Evolutionary conservation across 345 rosid genomes (phyloP), one percentile per base, ranked within the genome.

Genomic region (Cardiospermum halicacabum): DNA sequence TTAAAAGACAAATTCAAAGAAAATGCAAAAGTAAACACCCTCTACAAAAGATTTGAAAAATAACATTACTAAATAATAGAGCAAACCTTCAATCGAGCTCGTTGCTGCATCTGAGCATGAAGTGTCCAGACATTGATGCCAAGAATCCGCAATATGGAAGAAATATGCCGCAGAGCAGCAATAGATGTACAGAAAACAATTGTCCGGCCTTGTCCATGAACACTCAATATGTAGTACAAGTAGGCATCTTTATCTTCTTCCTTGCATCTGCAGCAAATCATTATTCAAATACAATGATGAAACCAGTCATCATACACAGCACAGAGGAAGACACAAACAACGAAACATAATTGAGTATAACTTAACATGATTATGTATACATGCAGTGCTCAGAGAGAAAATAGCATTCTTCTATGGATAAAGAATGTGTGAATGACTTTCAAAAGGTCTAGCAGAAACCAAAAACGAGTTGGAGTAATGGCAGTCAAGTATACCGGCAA

Each of bases 131-230:
- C 82, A 64, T 80, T 72, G 54, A 89, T 28, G 76, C 91, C 87
- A 74, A 94, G 97, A 79, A 87, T 81, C 58, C 82, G 82, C 76
- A 91, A 71, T 28, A 87, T 59, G 51, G 96, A 82, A 78, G 91
- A 83, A 69, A 85, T 78, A 68, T 94, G 95, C 40, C 96, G 93
- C 79, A 91, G 72, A 74, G 96, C 97, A 54, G 95, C 96, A 78
- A 94, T 87, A 53, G 97, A 94, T 53, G 97, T 89, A 70, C 97
- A 91, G 78, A 94, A 94, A 69, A 91, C 95, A 75, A 94, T 87
- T 28, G 96, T 82, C 61, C 97, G 87, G 58, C 96, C 96, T 79
- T 85, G 88, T 67, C 97, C 97, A 77, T 91, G 97, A 67, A 89
- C 82, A 64, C 91, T 89, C 76, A 94, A 79, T 74, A 89, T 77